These are phyloP conservation scores for Delphinella strobiligena DNA, from an alignment of 2,329 filamentous ascomycete species.

Conservation along the genomic window DNA sequence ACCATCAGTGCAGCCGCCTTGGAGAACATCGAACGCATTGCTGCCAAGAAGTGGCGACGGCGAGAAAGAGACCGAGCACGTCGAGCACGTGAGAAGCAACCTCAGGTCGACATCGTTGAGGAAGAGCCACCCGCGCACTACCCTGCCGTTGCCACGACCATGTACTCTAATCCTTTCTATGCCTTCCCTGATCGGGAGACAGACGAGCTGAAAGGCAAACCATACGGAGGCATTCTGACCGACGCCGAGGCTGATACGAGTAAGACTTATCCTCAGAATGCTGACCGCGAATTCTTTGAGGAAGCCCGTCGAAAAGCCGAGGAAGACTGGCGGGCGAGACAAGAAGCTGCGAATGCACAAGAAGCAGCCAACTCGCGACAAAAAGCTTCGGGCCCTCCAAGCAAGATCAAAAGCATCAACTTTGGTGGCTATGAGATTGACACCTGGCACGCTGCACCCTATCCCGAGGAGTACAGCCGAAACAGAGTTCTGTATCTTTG, in stretches of 20 bases:
- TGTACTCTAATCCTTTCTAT: constrained; percentile 69
- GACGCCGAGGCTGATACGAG: constrained; percentile 86
- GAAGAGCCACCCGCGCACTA: constrained; percentile 33
- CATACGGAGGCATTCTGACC: constrained; percentile 84
- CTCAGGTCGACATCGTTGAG: background rate
- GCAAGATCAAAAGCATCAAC: constrained; percentile 97
- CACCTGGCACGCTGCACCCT: constrained; percentile 97
- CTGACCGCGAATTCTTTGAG: constrained; percentile 79
- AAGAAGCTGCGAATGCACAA: constrained; percentile 46
- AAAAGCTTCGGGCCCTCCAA: constrained; percentile 74
- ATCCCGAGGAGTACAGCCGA: constrained; percentile 94
- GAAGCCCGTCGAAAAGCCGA: constrained; percentile 83
- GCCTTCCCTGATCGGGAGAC: constrained; percentile 81
- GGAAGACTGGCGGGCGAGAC: constrained; percentile 71
- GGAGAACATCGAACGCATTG: constrained; percentile 23
- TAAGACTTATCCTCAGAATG: constrained; percentile 67
- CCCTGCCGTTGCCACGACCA: constrained; percentile 47
- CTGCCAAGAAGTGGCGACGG: constrained; percentile 42
- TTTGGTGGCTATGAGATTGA: constrained; percentile 97
- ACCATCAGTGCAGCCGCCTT: constrained; percentile 22
- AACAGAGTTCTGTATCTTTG: constrained; percentile 97
- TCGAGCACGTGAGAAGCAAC: constrained; percentile 27
- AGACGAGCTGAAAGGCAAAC: constrained; percentile 82
- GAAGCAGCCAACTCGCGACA: constrained; percentile 39
- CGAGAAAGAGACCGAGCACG: constrained; percentile 32